Evolutionary conservation across 805 yeast genomes (phyloP), one percentile per base, ranked within the genome.

Genomic region (Wickerhamiella domercqiae): DNA sequence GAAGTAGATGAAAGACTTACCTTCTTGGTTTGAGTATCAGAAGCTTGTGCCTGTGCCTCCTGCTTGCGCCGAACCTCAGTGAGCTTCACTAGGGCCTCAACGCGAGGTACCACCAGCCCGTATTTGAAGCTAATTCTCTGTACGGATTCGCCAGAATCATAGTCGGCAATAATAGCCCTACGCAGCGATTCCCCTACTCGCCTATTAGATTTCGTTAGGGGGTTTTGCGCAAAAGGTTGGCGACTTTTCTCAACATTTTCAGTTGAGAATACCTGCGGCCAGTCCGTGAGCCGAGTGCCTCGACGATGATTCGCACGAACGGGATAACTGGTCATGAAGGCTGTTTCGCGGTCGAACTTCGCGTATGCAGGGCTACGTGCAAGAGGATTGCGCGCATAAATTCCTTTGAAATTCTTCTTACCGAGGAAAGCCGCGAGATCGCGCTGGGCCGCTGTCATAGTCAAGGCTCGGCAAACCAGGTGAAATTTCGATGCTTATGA

Each of bases 51-150:
- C 39, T 30, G 36, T 29, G 40, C 29, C 32, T 59, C 64, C 75
- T 78, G 71, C 39, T 67, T 59, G 44, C 69, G 58, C 59, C 87
- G 93, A 37, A 86, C 67, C 21, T 63, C 63, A 43, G 70, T 64
- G 45, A 87, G 67, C 55, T 70, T 73, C 19, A 80, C 61, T 40
- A 87, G 67, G n/a, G 96, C 97, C 53, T 86, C 94, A 16, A 90
- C 66, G 56, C 97, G 72, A 37, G 84, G 80, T 43, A 84, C 71
- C 53, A 82, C 79, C 46, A 87, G 63, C 3, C 93, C 87, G 52
- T 74, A 76, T 51, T 71, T 71, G 45, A 76, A 71, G 7, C 95
- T 86, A 33, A 81, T 74, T 46, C 74, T 77, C 54, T 80, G 87
- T 17, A 75, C 60, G 31, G 78, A 67, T 32, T 72, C 70, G 21